Percentiles rank a stretch among this genome's conserved stretches.
Evolutionary conservation across 768 basidiomycete genomes (phyloP).

Genomic region (Lentinula sp.): DNA sequence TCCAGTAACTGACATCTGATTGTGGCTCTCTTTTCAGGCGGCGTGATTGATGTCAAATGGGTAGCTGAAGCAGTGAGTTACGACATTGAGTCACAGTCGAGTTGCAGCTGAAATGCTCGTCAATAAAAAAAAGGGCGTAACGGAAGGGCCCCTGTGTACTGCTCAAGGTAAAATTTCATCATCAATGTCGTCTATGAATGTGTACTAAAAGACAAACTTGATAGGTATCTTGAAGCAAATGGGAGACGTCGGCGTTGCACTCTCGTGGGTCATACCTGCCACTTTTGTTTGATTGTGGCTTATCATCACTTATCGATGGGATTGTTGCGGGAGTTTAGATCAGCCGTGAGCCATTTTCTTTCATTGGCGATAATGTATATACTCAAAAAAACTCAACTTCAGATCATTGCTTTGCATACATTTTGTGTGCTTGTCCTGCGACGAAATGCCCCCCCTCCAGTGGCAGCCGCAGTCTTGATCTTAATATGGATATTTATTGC

Average conservation of each 20-base stretch:
- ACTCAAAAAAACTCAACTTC: background rate
- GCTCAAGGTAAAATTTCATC: slow-evolving; percentile 22
- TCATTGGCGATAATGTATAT: background rate
- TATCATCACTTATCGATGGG: background rate
- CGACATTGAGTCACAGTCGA: background rate
- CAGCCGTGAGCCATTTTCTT: background rate
- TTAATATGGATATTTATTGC: slow-evolving; percentile 27
- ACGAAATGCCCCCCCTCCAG: slow-evolving; percentile 17
- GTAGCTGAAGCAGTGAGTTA: slow-evolving; percentile 21
- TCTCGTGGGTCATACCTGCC: slow-evolving; percentile 21
- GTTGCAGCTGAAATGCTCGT: background rate
- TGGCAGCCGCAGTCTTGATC: slow-evolving; percentile 22
- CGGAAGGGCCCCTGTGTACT: slow-evolving; percentile 22
- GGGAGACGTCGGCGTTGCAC: slow-evolving; percentile 34
- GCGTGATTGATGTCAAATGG: slow-evolving; percentile 31
- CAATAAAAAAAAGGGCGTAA: slow-evolving; percentile 23
- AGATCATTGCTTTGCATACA: slow-evolving; percentile 33
- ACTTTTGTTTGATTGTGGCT: background rate
- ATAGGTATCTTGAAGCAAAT: slow-evolving; percentile 29
- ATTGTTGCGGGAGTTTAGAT: background rate
- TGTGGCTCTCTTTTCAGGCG: slow-evolving; percentile 19
- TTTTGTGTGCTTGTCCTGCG: slow-evolving; percentile 30
- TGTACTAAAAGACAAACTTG: background rate
- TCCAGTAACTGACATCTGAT: background rate
- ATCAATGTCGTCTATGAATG: background rate